Evolutionary conservation across 331 rosid species (phyloP), one percentile per base, ranked within the genome.

Genomic region (Malus hybrid): DNA sequence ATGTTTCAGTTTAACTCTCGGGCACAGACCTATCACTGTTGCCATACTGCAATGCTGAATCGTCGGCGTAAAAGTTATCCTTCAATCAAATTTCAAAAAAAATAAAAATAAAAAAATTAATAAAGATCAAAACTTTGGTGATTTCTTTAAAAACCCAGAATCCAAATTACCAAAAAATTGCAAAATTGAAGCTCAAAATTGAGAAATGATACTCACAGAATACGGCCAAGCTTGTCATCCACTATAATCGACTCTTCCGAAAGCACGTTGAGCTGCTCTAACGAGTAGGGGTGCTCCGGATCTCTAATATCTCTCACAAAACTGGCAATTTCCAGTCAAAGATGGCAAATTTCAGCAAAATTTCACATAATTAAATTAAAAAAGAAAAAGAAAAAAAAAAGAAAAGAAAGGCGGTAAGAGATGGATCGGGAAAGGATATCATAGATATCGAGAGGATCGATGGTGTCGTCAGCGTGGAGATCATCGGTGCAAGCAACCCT

Each of bases 41-140:
- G 97, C 99, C 97, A 92, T 94, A 70, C 97, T 94, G 74, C 99
- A 94, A 84, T 94, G 97, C 85, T 85, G 99, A 55, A 94, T 90
- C 19, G 99, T 94, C 12, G 99, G 99, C 46, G 96, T 94, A 77
- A 94, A 94, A 44, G 97, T 94, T 44, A 94, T 94, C 96, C 99
- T 94, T 31, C 19, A 31, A 64, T 3, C 14, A 63, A 76, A 68
- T n/a, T 7, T 46, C 9, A 24, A 3, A 6, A 28, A 36, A 22
- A 55, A 7, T 22, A 22, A 13, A 74, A 7, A 61, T 46, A 46
- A 10, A n/a, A n/a, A 24, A 24, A 24, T 24, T 24, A 27, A 72
- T 56, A 39, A 39, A 39, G 52, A 61, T 22, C 6, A 39, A 60
- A 60, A 39, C 29, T 60, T 60, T 10, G 34, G 27, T 39, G 24